Percentiles rank a stretch among this genome's conserved stretches.
Conservation (phyloP, 495 filamentous ascomycete genomes). For the Hypoxylon fragiforme region DNA sequence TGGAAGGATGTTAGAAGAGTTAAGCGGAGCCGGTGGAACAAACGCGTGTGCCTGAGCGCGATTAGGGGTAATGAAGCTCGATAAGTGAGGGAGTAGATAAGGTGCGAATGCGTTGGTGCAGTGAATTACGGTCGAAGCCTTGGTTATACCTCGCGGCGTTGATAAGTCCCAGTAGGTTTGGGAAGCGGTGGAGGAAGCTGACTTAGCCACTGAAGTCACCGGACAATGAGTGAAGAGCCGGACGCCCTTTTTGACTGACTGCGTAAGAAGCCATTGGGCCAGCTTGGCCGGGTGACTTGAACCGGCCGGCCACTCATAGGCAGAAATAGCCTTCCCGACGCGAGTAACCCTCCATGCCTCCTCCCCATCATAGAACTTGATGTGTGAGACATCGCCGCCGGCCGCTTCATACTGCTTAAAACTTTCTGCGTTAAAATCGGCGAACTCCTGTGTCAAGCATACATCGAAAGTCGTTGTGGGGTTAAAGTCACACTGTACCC, state of each 20-base stretch:
- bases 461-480: slow-evolving; percentile 38
- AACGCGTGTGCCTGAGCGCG: slow-evolving; percentile 37
- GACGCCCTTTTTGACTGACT: slow-evolving; percentile 17
- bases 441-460: slow-evolving; percentile 38
- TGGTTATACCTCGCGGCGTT: slow-evolving; percentile 24
- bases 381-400: slow-evolving; percentile 37
- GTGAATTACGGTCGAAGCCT: slow-evolving; percentile 28
- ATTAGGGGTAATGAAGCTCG: slow-evolving; percentile 26
- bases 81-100: slow-evolving; percentile 31
- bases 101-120: slow-evolving; percentile 39
- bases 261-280: slow-evolving; percentile 35
- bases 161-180: slow-evolving; percentile 15
- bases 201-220: slow-evolving; percentile 13
- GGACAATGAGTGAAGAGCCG: slow-evolving; percentile 36
- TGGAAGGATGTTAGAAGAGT: slow-evolving; percentile 1
- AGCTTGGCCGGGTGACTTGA: slow-evolving; percentile 37
- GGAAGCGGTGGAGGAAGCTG: slow-evolving; percentile 7
- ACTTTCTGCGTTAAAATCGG: slow-evolving; percentile 34
- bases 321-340: slow-evolving; percentile 25
- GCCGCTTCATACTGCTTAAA: slow-evolving; percentile 30
- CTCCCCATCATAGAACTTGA: slow-evolving; percentile 35
- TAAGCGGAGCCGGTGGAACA: slow-evolving; percentile 27
- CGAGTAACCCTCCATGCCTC: slow-evolving; percentile 30
- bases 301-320: slow-evolving; percentile 39
- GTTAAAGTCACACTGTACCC: slow-evolving; percentile 37